These are phyloP conservation scores for Lasiosphaeriaceae sp. DNA, from an alignment of 495 filamentous ascomycete genomes.

Conservation along the genomic window DNA sequence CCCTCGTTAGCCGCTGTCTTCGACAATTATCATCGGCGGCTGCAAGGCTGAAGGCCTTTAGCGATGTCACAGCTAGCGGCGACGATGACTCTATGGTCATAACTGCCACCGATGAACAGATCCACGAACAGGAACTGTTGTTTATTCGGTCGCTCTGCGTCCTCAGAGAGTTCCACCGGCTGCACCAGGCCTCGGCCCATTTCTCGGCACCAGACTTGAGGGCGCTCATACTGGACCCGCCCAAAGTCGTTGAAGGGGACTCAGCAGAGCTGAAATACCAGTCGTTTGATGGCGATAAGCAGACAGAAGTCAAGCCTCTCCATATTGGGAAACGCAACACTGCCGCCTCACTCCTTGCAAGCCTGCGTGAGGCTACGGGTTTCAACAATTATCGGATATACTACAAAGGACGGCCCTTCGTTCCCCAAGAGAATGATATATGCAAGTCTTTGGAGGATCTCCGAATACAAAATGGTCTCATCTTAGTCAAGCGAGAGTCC, in stretches of 20 bases:
- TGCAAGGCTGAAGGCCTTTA: conserved; percentile 49
- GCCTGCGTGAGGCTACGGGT: conserved; percentile 60
- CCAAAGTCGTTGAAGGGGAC: conserved; percentile 49
- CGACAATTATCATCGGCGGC: conserved; percentile 70
- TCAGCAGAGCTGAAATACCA: conserved; percentile 68
- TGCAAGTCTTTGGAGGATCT: conserved; percentile 55
- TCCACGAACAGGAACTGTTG: conserved; percentile 51
- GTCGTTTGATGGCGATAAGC: conserved; percentile 57
- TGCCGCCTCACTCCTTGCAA: conserved; percentile 59
- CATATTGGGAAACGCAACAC: conserved; percentile 68
- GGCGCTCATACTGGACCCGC: conserved; percentile 35
- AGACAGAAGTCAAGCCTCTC: conserved; percentile 54
- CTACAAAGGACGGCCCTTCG: conserved; percentile 44
- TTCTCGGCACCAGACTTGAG: conserved; percentile 48
- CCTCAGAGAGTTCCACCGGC: conserved; percentile 42
- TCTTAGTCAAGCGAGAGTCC: conserved; percentile 52
- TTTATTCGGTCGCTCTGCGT: conserved; percentile 63
- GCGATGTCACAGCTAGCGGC: conserved; percentile 35
- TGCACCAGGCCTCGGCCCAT: conserved; percentile 43
- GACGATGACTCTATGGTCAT: conserved; percentile 51
- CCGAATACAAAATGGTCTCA: conserved; percentile 55
- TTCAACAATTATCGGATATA: conserved; percentile 64
- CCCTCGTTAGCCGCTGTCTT: conserved; percentile 73
- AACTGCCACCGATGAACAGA: conserved; percentile 39
- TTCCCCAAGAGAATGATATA: conserved; percentile 45